Conservation (phyloP, 441 rosid species). For the Arabidopsis hybrid region DNA sequence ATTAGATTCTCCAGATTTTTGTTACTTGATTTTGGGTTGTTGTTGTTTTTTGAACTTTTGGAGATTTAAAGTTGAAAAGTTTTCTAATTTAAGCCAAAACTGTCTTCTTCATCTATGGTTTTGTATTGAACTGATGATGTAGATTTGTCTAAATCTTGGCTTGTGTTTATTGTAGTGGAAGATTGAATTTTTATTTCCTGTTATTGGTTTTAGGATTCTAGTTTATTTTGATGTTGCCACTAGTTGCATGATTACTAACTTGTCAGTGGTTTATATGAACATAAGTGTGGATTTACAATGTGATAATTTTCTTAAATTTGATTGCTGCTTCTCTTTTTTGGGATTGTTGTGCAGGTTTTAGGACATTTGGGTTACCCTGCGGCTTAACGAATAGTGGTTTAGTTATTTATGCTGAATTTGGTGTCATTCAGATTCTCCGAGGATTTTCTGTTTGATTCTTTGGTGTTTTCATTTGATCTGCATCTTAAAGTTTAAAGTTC, state of each 20-base stretch:
- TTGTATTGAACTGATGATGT: neutral
- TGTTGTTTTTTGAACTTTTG: constrained; percentile 14
- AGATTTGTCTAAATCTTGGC: neutral
- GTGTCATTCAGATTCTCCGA: constrained; percentile 45
- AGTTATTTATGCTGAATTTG: constrained; percentile 44
- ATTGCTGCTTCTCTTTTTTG: constrained; percentile 41
- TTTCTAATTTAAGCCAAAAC: constrained; percentile 28
- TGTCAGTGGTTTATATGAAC: constrained; percentile 27
- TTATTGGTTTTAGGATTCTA: neutral
- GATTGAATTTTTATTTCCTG: neutral
- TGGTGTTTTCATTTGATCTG: constrained; percentile 51
- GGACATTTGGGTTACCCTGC: constrained; percentile 43
- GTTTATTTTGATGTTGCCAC: neutral
- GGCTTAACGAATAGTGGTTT: constrained; percentile 46
- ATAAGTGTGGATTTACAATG: constrained; percentile 21
- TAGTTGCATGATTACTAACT: constrained; percentile 20
- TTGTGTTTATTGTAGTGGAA: neutral
- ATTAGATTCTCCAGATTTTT: constrained; percentile 4
- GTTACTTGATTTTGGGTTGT: constrained; percentile 16
- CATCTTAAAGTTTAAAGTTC: constrained; percentile 52
- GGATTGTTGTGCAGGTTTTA: constrained; percentile 65
- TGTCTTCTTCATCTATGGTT: neutral
- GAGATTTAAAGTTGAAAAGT: neutral
- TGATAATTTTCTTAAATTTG: constrained; percentile 23
- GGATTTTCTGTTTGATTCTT: constrained; percentile 42